Evolutionary conservation across 345 rosid genomes (phyloP).

Genomic region (Ceriops zippeliana): DNA sequence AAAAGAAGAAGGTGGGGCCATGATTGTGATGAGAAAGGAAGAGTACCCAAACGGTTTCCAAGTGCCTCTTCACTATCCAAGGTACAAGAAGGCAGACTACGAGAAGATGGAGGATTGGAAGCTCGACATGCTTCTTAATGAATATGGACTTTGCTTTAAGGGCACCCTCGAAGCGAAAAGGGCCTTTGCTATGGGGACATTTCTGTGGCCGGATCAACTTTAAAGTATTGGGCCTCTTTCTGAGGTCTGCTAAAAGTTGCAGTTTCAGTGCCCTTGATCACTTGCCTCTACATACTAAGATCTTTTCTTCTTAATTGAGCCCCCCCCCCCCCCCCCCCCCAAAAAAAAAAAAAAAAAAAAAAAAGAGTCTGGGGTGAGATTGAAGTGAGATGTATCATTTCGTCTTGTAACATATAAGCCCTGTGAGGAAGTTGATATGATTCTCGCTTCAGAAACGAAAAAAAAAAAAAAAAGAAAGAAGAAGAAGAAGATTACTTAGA

Average conservation of each 20-base stretch:
- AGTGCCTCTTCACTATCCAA: constrained; percentile 60
- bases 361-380: neutral
- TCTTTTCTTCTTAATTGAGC: neutral
- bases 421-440: neutral
- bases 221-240: neutral
- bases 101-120: constrained; percentile 53
- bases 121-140: constrained; percentile 46
- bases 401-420: neutral
- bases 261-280: neutral
- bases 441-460: too few species aligned
- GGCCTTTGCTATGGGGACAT: constrained; percentile 46
- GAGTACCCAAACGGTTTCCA: constrained; percentile 42
- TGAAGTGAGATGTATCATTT: neutral
- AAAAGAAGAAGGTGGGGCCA: neutral
- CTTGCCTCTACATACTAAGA: neutral
- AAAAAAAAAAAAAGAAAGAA: too few species aligned
- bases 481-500: too few species aligned
- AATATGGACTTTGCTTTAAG: constrained; percentile 43
- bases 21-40: constrained; percentile 18
- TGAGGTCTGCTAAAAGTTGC: neutral
- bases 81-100: constrained; percentile 42
- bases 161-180: constrained; percentile 46
- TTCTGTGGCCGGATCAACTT: constrained; percentile 52
- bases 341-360: neutral
- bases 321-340: too few species aligned